phyloP scores from a whole-genome alignment of 148 eudicot genomes.

The Simmondsia chinensis region DNA sequence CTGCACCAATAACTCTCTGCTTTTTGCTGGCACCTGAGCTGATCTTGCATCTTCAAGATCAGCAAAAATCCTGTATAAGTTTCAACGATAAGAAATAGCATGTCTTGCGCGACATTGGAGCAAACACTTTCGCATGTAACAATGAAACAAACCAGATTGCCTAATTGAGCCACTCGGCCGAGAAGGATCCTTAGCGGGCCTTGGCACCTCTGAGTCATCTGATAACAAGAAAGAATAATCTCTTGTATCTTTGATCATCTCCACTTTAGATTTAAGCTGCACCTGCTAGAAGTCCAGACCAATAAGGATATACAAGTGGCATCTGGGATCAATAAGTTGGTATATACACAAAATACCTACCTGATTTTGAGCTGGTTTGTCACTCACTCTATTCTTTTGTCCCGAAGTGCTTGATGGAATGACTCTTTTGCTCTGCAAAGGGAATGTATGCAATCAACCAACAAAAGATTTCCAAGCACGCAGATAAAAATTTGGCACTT shows the following conservation, averaged over 20 bases:
- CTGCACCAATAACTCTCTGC: slow-evolving; percentile 20
- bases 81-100: slow-evolving; percentile 25
- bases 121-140: background rate
- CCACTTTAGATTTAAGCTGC: slow-evolving; percentile 52
- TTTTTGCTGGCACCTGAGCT: slow-evolving; percentile 37
- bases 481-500: too few species aligned
- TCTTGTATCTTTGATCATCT: slow-evolving; percentile 60
- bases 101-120: slow-evolving; percentile 9
- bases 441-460: background rate
- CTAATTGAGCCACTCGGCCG: slow-evolving; percentile 23
- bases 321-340: background rate
- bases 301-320: background rate
- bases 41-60: slow-evolving; percentile 62
- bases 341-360: slow-evolving; percentile 21
- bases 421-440: slow-evolving; percentile 39
- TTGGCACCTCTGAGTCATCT: slow-evolving; percentile 67
- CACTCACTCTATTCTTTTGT: slow-evolving; percentile 29
- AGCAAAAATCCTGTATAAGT: slow-evolving; percentile 46
- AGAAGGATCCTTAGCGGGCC: slow-evolving; percentile 28
- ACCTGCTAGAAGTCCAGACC: slow-evolving; percentile 1
- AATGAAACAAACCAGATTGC: slow-evolving; percentile 38
- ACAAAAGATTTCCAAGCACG: background rate
- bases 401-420: slow-evolving; percentile 19
- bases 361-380: slow-evolving; percentile 19
- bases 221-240: slow-evolving; percentile 86